Evolutionary conservation across 2,329 filamentous ascomycete species (phyloP).

Genomic region (Colletotrichum sp.): DNA sequence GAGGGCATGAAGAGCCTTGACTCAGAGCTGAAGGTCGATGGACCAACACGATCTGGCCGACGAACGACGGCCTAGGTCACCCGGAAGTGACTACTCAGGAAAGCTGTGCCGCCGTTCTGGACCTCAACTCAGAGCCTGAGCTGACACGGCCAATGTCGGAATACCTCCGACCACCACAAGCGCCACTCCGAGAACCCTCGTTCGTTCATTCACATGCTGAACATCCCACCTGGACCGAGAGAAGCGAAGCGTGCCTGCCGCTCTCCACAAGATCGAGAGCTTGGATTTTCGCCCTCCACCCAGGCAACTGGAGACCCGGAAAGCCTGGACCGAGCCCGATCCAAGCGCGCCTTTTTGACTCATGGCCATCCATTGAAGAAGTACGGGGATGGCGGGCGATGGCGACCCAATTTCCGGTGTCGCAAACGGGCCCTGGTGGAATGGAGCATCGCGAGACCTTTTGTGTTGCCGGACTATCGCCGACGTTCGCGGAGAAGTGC

Average conservation of each 20-base stretch:
- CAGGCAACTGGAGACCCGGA: neutral
- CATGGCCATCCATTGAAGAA: neutral
- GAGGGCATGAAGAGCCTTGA: neutral
- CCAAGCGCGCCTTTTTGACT: neutral
- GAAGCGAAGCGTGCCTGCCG: neutral
- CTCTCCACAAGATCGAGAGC: neutral
- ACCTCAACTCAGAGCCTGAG: neutral
- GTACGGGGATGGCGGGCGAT: neutral
- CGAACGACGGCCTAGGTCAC: neutral
- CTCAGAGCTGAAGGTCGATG: neutral
- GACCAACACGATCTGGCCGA: neutral
- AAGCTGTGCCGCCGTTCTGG: neutral
- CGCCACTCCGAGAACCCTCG: neutral
- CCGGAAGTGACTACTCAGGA: neutral
- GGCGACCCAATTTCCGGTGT: neutral
- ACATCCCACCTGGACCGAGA: neutral
- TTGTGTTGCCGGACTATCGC: neutral
- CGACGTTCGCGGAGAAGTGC: neutral
- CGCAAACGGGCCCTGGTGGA: neutral
- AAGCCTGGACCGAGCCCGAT: neutral
- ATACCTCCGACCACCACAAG: neutral
- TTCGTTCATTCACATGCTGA: neutral
- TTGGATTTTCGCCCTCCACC: neutral
- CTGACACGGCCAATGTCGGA: neutral
- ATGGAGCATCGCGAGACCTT: neutral